A percentile compares a stretch with the other conserved stretches of the same genome.
Evolutionary conservation across 192 early-diverging fungal genomes (phyloP).

Genomic region (Phlyctochytrium bullatum): DNA sequence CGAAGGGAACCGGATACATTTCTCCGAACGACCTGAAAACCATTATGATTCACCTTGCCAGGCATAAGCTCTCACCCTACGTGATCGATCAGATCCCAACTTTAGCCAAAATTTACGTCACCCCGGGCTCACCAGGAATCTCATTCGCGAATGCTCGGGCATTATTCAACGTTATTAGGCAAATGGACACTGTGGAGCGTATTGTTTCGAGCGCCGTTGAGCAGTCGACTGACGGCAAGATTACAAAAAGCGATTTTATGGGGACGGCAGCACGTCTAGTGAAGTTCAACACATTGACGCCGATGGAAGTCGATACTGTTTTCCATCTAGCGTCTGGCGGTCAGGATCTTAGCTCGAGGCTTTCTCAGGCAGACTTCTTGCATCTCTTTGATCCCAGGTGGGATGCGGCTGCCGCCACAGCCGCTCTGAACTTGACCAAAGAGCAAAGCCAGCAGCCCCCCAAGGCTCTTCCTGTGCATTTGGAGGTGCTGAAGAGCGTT

Average conservation of each 20-base stretch:
- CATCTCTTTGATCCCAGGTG: constrained; percentile 17
- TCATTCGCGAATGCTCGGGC: constrained; percentile 58
- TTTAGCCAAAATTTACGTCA: constrained; percentile 50
- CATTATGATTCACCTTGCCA: constrained; percentile 60
- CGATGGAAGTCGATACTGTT: constrained; percentile 72
- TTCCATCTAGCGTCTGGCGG: constrained; percentile 57
- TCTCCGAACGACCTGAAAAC: constrained; percentile 55
- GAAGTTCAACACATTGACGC: constrained; percentile 62
- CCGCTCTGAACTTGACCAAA: constrained; percentile 14
- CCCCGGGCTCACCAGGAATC: constrained; percentile 38
- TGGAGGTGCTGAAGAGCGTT: constrained; percentile 54
- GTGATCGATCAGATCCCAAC: constrained; percentile 64
- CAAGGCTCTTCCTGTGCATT: constrained; percentile 12
- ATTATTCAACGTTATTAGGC: constrained; percentile 29
- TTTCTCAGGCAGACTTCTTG: constrained; percentile 14
- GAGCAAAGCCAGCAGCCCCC: constrained; percentile 17
- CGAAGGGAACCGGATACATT: constrained; percentile 61
- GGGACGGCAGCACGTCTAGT: constrained; percentile 51
- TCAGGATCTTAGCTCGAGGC: neutral
- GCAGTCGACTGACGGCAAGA: constrained; percentile 44
- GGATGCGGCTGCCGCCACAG: neutral
- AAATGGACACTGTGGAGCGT: constrained; percentile 69
- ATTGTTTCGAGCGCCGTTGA: constrained; percentile 54
- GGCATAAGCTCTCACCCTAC: constrained; percentile 63
- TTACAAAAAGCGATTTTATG: constrained; percentile 66